These are phyloP conservation scores for Pyrenophora tritici-repentis DNA, from an alignment of 2,329 filamentous ascomycete genomes.

Conservation along the genomic window DNA sequence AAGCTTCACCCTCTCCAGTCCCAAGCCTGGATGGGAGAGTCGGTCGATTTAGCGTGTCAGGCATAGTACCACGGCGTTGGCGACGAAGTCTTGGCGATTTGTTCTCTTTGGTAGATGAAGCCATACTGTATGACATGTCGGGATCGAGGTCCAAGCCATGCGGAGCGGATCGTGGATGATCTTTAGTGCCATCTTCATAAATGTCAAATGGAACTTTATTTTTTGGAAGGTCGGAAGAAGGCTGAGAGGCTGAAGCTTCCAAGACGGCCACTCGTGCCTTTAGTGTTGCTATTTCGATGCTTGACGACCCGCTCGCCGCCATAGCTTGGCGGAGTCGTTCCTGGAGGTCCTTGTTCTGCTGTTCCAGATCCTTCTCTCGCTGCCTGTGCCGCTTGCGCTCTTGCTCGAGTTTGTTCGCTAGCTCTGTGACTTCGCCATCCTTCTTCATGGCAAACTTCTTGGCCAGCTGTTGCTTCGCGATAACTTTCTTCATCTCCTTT, in stretches of 20 bases:
- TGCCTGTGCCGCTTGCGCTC: slow-evolving; percentile 68
- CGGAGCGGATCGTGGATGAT: slow-evolving; percentile 15
- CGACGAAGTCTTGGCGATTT: slow-evolving; percentile 31
- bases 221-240: slow-evolving; percentile 22
- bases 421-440: slow-evolving; percentile 70
- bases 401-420: slow-evolving; percentile 68
- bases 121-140: slow-evolving; percentile 25
- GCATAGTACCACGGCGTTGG: slow-evolving; percentile 31
- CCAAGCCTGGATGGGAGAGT: slow-evolving; percentile 19
- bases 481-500: slow-evolving; percentile 74
- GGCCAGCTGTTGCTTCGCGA: slow-evolving; percentile 78
- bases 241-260: slow-evolving; percentile 28
- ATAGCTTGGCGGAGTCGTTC: slow-evolving; percentile 43
- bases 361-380: slow-evolving; percentile 69
- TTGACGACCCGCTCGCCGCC: slow-evolving; percentile 39
- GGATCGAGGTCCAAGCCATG: slow-evolving; percentile 13
- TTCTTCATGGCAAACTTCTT: slow-evolving; percentile 80
- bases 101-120: slow-evolving; percentile 39
- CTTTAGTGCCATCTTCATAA: slow-evolving; percentile 38
- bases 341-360: slow-evolving; percentile 57
- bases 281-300: slow-evolving; percentile 41
- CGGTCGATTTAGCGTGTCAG: slow-evolving; percentile 21
- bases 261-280: slow-evolving; percentile 39
- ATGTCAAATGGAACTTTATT: slow-evolving; percentile 36
- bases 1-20: slow-evolving; percentile 24